Conservation (phyloP, 2,329 filamentous ascomycete species). For the Diaporthe helianthi region DNA sequence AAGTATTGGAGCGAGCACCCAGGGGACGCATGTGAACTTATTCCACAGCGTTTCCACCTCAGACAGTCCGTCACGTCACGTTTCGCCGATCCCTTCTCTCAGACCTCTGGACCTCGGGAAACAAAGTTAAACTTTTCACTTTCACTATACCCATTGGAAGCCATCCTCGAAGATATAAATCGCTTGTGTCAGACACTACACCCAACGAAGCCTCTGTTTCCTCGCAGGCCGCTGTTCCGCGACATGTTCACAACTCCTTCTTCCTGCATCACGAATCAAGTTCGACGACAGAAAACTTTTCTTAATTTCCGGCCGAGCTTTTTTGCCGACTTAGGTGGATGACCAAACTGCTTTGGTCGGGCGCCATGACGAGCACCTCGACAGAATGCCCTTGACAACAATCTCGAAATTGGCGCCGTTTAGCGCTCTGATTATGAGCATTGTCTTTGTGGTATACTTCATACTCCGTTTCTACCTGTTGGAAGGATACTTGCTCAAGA, state of each 20-base stretch:
- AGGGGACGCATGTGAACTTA: background rate
- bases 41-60: background rate
- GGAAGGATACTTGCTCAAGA: constrained; percentile 6
- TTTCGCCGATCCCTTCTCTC: background rate
- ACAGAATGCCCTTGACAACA: constrained; percentile 3
- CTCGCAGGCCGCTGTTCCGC: background rate
- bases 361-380: constrained; percentile 21
- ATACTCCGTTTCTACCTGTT: constrained; percentile 3
- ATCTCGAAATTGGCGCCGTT: constrained; percentile 17
- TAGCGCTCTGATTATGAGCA: constrained; percentile 21
- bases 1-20: background rate
- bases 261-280: background rate
- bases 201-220: too few relatives aligned
- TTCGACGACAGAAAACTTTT: background rate
- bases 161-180: background rate
- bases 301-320: background rate
- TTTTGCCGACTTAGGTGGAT: background rate
- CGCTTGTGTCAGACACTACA: too few relatives aligned
- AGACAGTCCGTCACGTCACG: background rate
- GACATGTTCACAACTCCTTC: background rate
- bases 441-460: constrained; percentile 19
- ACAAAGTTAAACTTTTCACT: background rate
- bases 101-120: background rate
- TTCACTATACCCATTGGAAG: background rate
- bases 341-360: background rate